phyloP scores from a whole-genome alignment of 2,329 filamentous ascomycete genomes.

The Fusarium udum region DNA sequence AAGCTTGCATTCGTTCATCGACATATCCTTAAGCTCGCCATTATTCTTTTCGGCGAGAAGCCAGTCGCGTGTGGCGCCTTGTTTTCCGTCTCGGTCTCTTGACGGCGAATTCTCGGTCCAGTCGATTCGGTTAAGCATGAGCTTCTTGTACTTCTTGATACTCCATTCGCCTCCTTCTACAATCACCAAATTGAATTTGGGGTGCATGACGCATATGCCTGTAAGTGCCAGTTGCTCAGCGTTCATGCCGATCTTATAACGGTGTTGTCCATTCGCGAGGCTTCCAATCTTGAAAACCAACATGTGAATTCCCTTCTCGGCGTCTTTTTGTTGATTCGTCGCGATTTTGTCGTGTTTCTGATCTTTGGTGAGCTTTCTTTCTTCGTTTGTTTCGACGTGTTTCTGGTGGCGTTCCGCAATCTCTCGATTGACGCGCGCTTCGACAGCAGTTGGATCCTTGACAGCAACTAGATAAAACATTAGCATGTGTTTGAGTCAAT shows the following conservation, averaged over 20 bases:
- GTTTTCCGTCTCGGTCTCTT: conserved; percentile 67
- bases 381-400: conserved; percentile 82
- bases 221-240: conserved; percentile 89
- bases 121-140: conserved; percentile 92
- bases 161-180: conserved; percentile 90
- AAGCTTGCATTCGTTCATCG: conserved; percentile 81
- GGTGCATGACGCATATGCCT: conserved; percentile 91
- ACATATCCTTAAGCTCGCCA: conserved; percentile 82
- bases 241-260: conserved; percentile 92
- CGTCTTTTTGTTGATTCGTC: conserved; percentile 85
- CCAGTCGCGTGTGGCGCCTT: conserved; percentile 75
- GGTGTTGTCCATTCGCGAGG: conserved; percentile 90
- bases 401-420: conserved; percentile 85
- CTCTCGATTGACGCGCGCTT: conserved; percentile 91
- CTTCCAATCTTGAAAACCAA: conserved; percentile 90
- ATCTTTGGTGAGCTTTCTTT: conserved; percentile 88
- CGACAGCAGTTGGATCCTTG: conserved; percentile 96
- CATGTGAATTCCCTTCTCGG: conserved; percentile 83
- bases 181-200: conserved; percentile 86
- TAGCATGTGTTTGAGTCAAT: conserved; percentile 19
- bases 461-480: conserved; percentile 64
- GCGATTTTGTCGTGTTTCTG: conserved; percentile 85
- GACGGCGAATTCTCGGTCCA: conserved; percentile 91
- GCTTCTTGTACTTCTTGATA: conserved; percentile 85
- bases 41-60: conserved; percentile 80